Conservation (phyloP, 441 rosid genomes). For the Erodium moschatum region DNA sequence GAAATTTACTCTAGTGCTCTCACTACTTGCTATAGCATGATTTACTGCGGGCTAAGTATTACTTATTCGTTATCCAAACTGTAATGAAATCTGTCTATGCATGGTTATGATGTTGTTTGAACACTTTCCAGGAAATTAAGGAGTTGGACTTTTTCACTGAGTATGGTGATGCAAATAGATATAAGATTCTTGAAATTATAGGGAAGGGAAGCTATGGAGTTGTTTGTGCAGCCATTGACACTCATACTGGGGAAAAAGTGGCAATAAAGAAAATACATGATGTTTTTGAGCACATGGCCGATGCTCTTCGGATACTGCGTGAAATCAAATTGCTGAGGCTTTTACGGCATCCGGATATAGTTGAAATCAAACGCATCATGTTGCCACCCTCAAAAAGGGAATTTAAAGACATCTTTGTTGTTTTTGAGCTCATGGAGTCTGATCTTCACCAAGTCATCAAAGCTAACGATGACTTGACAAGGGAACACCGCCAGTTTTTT, state of each 20-base stretch:
- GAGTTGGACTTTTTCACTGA: conserved; percentile 82
- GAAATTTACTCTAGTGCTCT: too few species aligned
- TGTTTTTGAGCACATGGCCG: conserved; percentile 62
- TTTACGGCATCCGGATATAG: conserved; percentile 83
- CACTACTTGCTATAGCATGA: not conserved
- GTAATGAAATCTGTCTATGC: not conserved
- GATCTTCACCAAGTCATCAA: conserved; percentile 98
- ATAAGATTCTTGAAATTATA: conserved; percentile 69
- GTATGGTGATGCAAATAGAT: conserved; percentile 93
- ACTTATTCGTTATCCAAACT: not conserved
- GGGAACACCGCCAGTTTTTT: conserved; percentile 90
- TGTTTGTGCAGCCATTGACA: conserved; percentile 86
- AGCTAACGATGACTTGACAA: conserved; percentile 90
- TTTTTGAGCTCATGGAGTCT: conserved; percentile 98
- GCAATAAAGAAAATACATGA: conserved; percentile 29
- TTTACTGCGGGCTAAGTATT: not conserved
- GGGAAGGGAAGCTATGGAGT: conserved; percentile 99
- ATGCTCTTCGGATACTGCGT: conserved; percentile 77
- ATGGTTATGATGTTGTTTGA: not conserved
- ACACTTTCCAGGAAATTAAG: conserved; percentile 41
- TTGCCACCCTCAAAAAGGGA: conserved; percentile 91
- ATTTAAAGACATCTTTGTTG: conserved; percentile 84
- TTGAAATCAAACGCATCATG: conserved; percentile 90
- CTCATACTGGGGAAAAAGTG: conserved; percentile 25
- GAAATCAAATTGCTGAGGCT: conserved; percentile 86